phyloP scores from a whole-genome alignment of 106 monocot species.

The Dendrobium officinale region DNA sequence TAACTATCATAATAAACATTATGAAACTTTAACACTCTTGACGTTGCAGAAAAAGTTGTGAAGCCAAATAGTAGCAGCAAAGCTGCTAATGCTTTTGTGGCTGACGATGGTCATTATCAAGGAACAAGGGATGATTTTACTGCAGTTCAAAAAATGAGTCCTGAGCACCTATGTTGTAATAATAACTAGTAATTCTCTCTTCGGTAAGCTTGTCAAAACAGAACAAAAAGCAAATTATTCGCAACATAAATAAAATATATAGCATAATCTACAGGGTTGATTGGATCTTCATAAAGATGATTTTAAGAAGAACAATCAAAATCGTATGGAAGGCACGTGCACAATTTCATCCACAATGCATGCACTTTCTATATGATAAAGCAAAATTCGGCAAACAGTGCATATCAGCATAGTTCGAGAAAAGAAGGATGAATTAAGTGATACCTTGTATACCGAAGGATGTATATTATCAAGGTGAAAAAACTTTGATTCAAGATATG shows the following conservation, averaged over 20 bases:
- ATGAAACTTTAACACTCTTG: not conserved
- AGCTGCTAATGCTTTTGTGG: not conserved
- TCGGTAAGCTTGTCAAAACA: not conserved
- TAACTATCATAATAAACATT: not conserved
- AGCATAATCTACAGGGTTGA: not conserved
- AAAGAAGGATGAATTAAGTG: not conserved
- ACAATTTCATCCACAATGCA: not conserved
- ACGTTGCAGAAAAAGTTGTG: not conserved
- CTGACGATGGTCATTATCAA: not conserved
- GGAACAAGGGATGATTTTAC: not conserved
- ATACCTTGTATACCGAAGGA: slow-evolving; percentile 83
- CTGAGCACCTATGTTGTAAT: not conserved
- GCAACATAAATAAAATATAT: not conserved
- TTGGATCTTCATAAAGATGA: not conserved
- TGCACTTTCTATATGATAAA: not conserved
- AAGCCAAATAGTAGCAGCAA: not conserved
- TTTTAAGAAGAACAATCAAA: not conserved
- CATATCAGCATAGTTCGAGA: not conserved
- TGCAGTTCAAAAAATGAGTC: not conserved
- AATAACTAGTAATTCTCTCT: not conserved
- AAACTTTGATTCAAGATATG: slow-evolving; percentile 66
- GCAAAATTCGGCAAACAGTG: not conserved
- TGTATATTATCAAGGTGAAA: slow-evolving; percentile 81
- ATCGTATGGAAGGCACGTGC: not conserved
- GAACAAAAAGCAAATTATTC: not conserved